Evolutionary conservation across 202 grass and related monocot species (phyloP), one percentile per base, ranked within the genome.

Genomic region (Sporobolus alterniflorus): DNA sequence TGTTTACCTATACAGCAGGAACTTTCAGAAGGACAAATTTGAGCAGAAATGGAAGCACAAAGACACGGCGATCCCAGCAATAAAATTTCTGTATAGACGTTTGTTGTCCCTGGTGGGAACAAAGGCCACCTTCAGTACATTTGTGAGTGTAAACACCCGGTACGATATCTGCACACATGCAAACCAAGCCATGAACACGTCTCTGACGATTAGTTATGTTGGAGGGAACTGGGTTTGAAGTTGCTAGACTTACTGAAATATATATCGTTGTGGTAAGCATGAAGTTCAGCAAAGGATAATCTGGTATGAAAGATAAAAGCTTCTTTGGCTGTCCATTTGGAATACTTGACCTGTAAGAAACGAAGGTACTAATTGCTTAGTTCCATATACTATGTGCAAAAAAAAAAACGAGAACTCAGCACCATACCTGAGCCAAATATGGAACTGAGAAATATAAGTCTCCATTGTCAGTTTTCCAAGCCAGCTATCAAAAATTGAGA

Each of bases 381-480:
- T 34, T 18, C n/a, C n/a, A n/a, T n/a, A n/a, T n/a, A n/a, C n/a
- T n/a, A n/a, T n/a, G n/a, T n/a, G n/a, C n/a, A n/a, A n/a, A n/a
- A n/a, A n/a, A n/a, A n/a, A n/a, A n/a, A n/a, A n/a, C n/a, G n/a
- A 39, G 36, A 39, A 39, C 36, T 39, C 8, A n/a, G n/a, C n/a
- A n/a, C n/a, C n/a, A 8, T 39, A 98, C 96, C 90, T 87, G 68
- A 98, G 91, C 96, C 96, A 98, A 62, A 99, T 94, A 72, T 99
- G 96, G 32, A 99, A 84, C 72, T 99, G 96, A 49, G 93, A 96
- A 33, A 96, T 96, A 64, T 99, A 99, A 29, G 91, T 99, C 85
- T 99, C 96, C 71, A 99, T 75, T 11, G 96, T 99, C 31, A 99
- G 74, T 88, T 99, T 99, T 67, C 96, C 96, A 76, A 99, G 88